Evolutionary conservation across 2,329 filamentous ascomycete genomes (phyloP).

Genomic region (Allantophomopsis lycopodina): DNA sequence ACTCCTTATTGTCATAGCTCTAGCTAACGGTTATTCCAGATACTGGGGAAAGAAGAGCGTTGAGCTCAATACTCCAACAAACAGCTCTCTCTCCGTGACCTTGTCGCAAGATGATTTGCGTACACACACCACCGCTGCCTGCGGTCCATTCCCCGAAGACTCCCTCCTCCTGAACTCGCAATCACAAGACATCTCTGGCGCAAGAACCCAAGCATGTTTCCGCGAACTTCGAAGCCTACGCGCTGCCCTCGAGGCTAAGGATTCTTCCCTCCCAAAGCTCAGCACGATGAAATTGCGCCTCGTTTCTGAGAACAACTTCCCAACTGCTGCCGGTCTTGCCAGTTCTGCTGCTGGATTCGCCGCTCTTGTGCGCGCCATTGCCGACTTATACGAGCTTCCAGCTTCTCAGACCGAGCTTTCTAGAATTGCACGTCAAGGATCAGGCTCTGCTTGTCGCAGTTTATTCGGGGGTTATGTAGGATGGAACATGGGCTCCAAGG

Average conservation of each 20-base stretch:
- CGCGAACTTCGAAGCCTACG: constrained; percentile 71
- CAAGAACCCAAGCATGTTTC: constrained; percentile 90
- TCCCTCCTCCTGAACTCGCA: constrained; percentile 75
- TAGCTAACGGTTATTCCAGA: constrained; percentile 21
- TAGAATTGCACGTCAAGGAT: constrained; percentile 82
- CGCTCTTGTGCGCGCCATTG: constrained; percentile 69
- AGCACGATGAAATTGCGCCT: constrained; percentile 66
- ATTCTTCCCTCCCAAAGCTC: constrained; percentile 70
- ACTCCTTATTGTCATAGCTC: constrained; percentile 6
- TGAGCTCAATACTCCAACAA: constrained; percentile 91
- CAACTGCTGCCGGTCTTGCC: constrained; percentile 82
- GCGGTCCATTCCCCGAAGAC: constrained; percentile 63
- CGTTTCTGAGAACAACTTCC: constrained; percentile 97
- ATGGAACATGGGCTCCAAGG: constrained; percentile 68
- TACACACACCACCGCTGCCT: constrained; percentile 90
- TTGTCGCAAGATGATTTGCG: constrained; percentile 88
- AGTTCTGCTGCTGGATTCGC: constrained; percentile 59
- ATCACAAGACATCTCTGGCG: constrained; percentile 70
- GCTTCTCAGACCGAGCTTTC: constrained; percentile 73
- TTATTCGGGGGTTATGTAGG: constrained; percentile 93
- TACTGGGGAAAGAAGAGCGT: constrained; percentile 97
- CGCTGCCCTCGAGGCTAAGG: constrained; percentile 54
- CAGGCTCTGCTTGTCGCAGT: constrained; percentile 84
- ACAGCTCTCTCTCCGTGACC: constrained; percentile 93
- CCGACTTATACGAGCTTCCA: constrained; percentile 78